Evolutionary conservation across 176 grass and related monocot species (phyloP).

Genomic region (Phoenix dactylifera): DNA sequence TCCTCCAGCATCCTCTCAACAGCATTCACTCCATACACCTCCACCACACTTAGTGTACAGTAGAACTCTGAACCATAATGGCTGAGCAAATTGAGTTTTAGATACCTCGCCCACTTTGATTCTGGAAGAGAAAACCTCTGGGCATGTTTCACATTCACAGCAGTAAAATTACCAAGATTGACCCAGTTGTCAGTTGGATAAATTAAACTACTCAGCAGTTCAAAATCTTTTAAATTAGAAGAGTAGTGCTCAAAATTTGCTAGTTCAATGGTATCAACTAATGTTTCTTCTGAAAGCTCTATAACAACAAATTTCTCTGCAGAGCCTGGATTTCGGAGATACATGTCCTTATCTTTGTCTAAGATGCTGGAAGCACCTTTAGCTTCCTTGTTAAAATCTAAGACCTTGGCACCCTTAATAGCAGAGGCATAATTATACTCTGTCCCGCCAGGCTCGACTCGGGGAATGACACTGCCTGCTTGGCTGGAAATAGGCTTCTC

Average conservation of each 20-base stretch:
- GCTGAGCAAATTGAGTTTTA: slow-evolving; percentile 76
- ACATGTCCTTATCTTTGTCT: slow-evolving; percentile 94
- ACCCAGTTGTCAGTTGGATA: slow-evolving; percentile 87
- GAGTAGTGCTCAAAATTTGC: slow-evolving; percentile 98
- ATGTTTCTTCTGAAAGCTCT: slow-evolving; percentile 98
- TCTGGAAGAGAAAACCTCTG: slow-evolving; percentile 61
- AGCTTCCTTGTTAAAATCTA: slow-evolving; percentile 88
- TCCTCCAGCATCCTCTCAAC: slow-evolving; percentile 94
- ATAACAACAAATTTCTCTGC: slow-evolving; percentile 77
- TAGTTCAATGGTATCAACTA: slow-evolving; percentile 67
- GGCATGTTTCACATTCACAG: slow-evolving; percentile 53
- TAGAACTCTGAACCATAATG: slow-evolving; percentile 96
- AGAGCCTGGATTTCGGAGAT: slow-evolving; percentile 92
- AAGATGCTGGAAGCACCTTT: slow-evolving; percentile 94
- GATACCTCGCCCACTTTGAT: slow-evolving; percentile 85
- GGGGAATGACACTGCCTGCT: slow-evolving; percentile 51
- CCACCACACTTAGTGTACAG: slow-evolving; percentile 82
- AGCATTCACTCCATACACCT: slow-evolving; percentile 96
- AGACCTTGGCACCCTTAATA: slow-evolving; percentile 74
- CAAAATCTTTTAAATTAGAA: slow-evolving; percentile 84
- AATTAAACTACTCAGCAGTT: slow-evolving; percentile 55
- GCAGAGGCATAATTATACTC: slow-evolving; percentile 87
- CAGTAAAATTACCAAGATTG: slow-evolving; percentile 69
- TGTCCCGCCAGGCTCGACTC: slow-evolving; percentile 78
- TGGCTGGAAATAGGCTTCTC: slow-evolving; percentile 40